These are phyloP conservation scores for Mortierella antarctica DNA, from an alignment of 192 early-diverging fungal genomes.

Conservation along the genomic window DNA sequence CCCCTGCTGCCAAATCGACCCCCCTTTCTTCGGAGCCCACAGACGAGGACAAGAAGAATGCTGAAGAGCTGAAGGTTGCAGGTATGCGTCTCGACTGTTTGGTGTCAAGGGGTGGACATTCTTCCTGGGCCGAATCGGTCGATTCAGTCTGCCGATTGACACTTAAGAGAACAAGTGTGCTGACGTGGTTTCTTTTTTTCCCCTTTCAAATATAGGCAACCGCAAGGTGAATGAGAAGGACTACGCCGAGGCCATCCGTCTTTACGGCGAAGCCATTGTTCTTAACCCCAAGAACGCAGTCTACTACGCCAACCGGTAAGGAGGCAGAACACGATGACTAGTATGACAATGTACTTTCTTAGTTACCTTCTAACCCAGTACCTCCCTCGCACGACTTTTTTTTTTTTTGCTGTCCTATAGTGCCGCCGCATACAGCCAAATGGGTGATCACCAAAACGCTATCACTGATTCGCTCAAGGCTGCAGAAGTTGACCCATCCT, in stretches of 20 bases:
- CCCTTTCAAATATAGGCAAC: conserved; percentile 64
- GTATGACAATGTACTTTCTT: not conserved
- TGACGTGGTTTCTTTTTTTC: not conserved
- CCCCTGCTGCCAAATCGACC: conserved; percentile 25
- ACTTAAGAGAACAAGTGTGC: not conserved
- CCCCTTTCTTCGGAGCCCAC: conserved; percentile 34
- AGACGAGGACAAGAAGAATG: conserved; percentile 79
- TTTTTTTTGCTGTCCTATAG: conserved; percentile 49
- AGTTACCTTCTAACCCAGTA: not conserved
- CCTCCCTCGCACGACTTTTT: not conserved
- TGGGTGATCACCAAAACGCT: conserved; percentile 86
- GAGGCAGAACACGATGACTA: not conserved
- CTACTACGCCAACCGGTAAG: conserved; percentile 95
- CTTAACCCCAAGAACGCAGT: conserved; percentile 87
- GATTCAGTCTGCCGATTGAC: not conserved
- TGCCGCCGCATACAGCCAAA: conserved; percentile 95
- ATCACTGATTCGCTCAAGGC: conserved; percentile 90
- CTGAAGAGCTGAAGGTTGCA: conserved; percentile 88
- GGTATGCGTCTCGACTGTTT: conserved; percentile 31
- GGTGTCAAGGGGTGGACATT: too few species aligned
- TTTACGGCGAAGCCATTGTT: conserved; percentile 94
- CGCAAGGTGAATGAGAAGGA: conserved; percentile 85
- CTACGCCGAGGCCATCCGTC: conserved; percentile 83
- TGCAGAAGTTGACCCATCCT: conserved; percentile 85
- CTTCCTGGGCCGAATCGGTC: too few species aligned